Evolutionary conservation across 2,329 filamentous ascomycete species (phyloP).

Genomic region (Zymoseptoria ardabiliae): DNA sequence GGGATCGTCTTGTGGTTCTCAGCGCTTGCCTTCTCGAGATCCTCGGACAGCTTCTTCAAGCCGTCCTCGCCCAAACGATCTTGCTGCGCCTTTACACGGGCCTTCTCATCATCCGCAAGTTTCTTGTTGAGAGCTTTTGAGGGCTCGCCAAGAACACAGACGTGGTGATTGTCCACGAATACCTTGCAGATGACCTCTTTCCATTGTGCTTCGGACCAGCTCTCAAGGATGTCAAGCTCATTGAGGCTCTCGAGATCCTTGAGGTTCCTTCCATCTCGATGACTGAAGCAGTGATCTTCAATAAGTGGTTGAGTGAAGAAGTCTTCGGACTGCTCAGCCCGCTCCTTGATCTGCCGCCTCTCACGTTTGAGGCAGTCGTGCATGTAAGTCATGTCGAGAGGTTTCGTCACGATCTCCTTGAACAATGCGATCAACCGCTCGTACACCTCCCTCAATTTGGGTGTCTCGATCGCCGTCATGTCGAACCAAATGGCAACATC

Average conservation of each 20-base stretch:
- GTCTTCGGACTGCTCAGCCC: slow-evolving; percentile 70
- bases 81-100: slow-evolving; percentile 70
- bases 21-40: slow-evolving; percentile 73
- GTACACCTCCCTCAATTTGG: slow-evolving; percentile 76
- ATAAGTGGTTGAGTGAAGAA: slow-evolving; percentile 84
- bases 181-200: slow-evolving; percentile 72
- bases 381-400: slow-evolving; percentile 85
- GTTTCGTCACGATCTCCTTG: slow-evolving; percentile 68
- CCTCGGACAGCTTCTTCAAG: slow-evolving; percentile 63
- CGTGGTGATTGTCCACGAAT: slow-evolving; percentile 76
- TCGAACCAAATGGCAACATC: slow-evolving; percentile 80
- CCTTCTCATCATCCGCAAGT: slow-evolving; percentile 73
- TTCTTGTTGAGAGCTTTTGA: slow-evolving; percentile 72
- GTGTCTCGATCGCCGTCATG: slow-evolving; percentile 77
- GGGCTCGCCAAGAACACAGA: slow-evolving; percentile 82
- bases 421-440: slow-evolving; percentile 78
- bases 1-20: slow-evolving; percentile 88
- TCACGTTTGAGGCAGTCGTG: slow-evolving; percentile 78
- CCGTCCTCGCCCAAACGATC: slow-evolving; percentile 74
- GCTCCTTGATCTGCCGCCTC: slow-evolving; percentile 72
- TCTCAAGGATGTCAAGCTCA: slow-evolving; percentile 60
- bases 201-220: slow-evolving; percentile 82
- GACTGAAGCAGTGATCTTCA: slow-evolving; percentile 84
- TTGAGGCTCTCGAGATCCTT: slow-evolving; percentile 35
- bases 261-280: slow-evolving; percentile 61